Evolutionary conservation across 2,329 filamentous ascomycete genomes (phyloP).

Genomic region (Aspergillus fumigatus): DNA sequence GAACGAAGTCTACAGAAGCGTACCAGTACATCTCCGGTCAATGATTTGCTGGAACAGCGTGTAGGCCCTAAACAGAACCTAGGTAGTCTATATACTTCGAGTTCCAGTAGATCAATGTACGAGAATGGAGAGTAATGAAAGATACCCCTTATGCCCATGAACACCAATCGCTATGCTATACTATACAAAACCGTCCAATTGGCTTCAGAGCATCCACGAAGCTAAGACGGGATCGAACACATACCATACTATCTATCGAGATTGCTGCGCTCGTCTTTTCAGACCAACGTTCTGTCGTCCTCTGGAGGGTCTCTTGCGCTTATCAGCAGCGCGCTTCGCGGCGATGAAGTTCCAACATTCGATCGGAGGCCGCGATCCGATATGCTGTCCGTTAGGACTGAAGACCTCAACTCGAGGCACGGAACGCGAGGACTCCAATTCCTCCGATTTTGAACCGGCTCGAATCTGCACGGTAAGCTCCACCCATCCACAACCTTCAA

Average conservation of each 20-base stretch:
- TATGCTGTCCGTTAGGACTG: slow-evolving; percentile 75
- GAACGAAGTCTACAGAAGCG: background rate
- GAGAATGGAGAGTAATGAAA: background rate
- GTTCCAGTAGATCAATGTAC: background rate
- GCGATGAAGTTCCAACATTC: slow-evolving; percentile 32
- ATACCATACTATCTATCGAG: background rate
- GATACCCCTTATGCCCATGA: background rate
- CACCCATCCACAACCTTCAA: slow-evolving; percentile 92
- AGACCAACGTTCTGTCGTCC: slow-evolving; percentile 22
- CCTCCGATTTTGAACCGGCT: slow-evolving; percentile 38
- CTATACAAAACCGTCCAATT: slow-evolving; percentile 1
- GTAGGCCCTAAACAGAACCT: background rate
- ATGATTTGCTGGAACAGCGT: background rate
- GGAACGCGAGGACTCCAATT: slow-evolving; percentile 35
- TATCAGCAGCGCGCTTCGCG: slow-evolving; percentile 28
- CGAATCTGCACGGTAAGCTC: slow-evolving; percentile 82
- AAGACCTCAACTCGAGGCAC: slow-evolving; percentile 71
- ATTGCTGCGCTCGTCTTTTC: slow-evolving; percentile 17
- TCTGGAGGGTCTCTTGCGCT: slow-evolving; percentile 20
- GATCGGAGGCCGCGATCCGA: slow-evolving; percentile 46
- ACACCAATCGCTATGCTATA: slow-evolving; percentile 16
- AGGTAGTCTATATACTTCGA: background rate
- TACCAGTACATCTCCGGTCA: background rate
- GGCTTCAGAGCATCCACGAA: background rate
- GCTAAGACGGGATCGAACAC: background rate